Evolutionary conservation across 2,329 filamentous ascomycete genomes (phyloP).

Genomic region (Trichoderma koningiopsis): DNA sequence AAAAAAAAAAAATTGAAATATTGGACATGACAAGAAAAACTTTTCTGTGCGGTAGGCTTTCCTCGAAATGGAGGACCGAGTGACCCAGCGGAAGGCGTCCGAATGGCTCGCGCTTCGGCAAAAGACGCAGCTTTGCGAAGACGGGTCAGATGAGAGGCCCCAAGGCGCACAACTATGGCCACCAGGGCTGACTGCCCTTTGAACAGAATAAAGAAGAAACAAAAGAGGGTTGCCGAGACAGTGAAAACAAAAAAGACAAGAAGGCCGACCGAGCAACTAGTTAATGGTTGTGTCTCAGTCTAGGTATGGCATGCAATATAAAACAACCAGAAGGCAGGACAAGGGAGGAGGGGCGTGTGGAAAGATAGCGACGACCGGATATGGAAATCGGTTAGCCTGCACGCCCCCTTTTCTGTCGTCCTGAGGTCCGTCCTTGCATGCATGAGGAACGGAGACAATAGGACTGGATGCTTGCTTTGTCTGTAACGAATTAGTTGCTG

Average conservation of each 20-base stretch:
- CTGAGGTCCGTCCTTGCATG: conserved; percentile 20
- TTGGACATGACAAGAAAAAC: conserved; percentile 8
- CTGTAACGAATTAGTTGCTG: neutral
- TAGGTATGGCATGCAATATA: conserved; percentile 21
- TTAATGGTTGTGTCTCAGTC: conserved; percentile 5
- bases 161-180: conserved; percentile 16
- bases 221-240: neutral
- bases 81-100: conserved; percentile 18
- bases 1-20: neutral
- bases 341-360: conserved; percentile 7
- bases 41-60: conserved; percentile 13
- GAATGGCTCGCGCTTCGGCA: conserved; percentile 24
- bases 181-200: conserved; percentile 17
- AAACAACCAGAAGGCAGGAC: neutral
- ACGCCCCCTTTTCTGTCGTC: conserved; percentile 11
- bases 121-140: conserved; percentile 3
- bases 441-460: conserved; percentile 20
- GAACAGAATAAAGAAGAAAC: neutral
- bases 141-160: conserved; percentile 11
- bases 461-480: conserved; percentile 15
- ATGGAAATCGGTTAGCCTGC: neutral
- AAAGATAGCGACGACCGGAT: conserved; percentile 8
- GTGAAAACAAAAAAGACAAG: neutral
- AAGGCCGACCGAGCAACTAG: conserved; percentile 6
- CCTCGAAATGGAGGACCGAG: conserved; percentile 10